These are phyloP conservation scores for Hemileia vastatrix DNA, from an alignment of 1,284 basidiomycete genomes.

Conservation along the genomic window DNA sequence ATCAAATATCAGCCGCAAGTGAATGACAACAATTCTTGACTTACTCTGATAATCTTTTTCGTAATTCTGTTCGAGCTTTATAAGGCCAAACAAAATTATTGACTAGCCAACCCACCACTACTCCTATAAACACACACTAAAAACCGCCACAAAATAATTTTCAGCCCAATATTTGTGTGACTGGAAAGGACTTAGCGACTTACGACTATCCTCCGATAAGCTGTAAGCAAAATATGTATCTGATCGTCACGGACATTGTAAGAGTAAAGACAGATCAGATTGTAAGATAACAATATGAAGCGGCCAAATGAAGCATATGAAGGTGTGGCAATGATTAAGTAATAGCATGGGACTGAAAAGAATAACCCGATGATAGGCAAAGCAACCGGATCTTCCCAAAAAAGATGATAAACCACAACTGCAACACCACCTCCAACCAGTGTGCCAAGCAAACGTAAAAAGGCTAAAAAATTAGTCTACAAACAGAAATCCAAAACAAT, in stretches of 20 bases:
- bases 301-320: slow-evolving; percentile 64
- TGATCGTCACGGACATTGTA: slow-evolving; percentile 42
- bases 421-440: slow-evolving; percentile 12
- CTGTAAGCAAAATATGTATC: slow-evolving; percentile 7
- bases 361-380: slow-evolving; percentile 8
- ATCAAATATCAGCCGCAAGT: no score
- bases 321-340: slow-evolving; percentile 9
- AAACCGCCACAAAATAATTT: not conserved
- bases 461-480: slow-evolving; percentile 15
- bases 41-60: slow-evolving; percentile 22
- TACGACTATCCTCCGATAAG: slow-evolving; percentile 12
- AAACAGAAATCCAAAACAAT: not conserved
- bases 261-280: slow-evolving; percentile 79
- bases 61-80: slow-evolving; percentile 15
- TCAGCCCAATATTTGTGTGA: not conserved
- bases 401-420: slow-evolving; percentile 1
- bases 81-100: slow-evolving; percentile 21
- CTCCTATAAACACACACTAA: slow-evolving; percentile 19
- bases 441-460: slow-evolving; percentile 7
- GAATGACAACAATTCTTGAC: no score
- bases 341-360: slow-evolving; percentile 15
- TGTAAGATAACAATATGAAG: slow-evolving; percentile 78
- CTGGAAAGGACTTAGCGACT: not conserved
- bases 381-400: slow-evolving; percentile 9
- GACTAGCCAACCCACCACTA: slow-evolving; percentile 16